Evolutionary conservation across 257 asterid species (phyloP).

Genomic region (Ligustrum vulgare): DNA sequence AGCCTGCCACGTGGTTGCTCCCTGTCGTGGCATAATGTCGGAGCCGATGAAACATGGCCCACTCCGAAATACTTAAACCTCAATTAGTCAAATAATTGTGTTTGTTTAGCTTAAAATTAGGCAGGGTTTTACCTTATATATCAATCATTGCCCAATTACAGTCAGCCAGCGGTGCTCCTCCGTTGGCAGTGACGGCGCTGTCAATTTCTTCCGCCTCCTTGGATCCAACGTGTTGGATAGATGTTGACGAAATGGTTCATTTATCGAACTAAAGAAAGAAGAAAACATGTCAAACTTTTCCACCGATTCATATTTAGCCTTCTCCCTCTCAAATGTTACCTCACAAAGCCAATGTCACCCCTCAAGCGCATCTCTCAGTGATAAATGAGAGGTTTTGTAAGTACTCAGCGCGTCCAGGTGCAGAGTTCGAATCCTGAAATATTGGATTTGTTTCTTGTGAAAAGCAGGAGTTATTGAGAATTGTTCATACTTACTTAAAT

Average conservation of each 20-base stretch:
- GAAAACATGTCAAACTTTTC: background rate
- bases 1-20: constrained; percentile 36
- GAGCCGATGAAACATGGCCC: constrained; percentile 39
- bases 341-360: too few species aligned
- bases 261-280: background rate
- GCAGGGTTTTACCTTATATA: constrained; percentile 32
- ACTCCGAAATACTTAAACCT: constrained; percentile 7
- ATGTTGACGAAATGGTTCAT: background rate
- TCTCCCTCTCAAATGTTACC: too few species aligned
- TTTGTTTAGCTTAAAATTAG: constrained; percentile 29
- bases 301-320: too few species aligned
- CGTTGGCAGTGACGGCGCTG: constrained; percentile 20
- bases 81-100: constrained; percentile 21
- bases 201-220: background rate
- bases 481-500: too few species aligned
- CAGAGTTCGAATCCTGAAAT: too few species aligned
- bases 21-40: constrained; percentile 46
- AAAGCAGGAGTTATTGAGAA: too few species aligned
- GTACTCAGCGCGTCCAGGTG: too few species aligned
- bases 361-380: too few species aligned
- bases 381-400: too few species aligned
- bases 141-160: constrained; percentile 28
- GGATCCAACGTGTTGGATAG: background rate
- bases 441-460: too few species aligned
- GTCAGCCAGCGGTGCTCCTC: constrained; percentile 4